Base-by-base conservation (phyloP, 139 green algal species). In the Chloropicon primus region DNA sequence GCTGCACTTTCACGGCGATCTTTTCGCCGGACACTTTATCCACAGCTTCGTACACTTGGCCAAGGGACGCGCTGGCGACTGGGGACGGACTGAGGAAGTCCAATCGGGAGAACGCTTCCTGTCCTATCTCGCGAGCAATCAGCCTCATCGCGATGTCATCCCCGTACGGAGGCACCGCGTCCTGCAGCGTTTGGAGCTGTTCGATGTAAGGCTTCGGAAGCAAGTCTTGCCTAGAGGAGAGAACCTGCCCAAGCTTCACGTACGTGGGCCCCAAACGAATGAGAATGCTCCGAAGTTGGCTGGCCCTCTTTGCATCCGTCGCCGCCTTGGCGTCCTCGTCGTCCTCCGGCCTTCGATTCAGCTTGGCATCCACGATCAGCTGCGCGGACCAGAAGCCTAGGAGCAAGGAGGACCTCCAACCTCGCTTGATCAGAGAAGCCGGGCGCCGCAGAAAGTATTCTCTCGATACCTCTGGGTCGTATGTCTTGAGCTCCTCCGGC, bases 1-100 rank as follows among this genome's bases (percentile, higher is more conserved):
- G 78, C 73, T 86, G 82, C 71, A 85, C 81, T 71, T 85, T 85
- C 1, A 85, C 81, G 25, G 81, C 81, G 5, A 85, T 78, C 41
- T 17, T 62, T 17, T 5, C 41, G 41, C 41, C 41, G 10, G 41
- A n/a, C 41, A n/a, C 41, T 5, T 17, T 5, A 17, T 62, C 41
- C 17, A 62, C 41, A 17, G 10, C 5, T 17, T 62, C 41, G 77
- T 84, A 84, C 41, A 84, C 80, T 71, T 84, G 80, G 21, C 80
- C 80, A 17, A 84, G 74, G 22, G 72, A 79, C 26, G 80, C 80
- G 53, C 26, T 75, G 26, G 80, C 80, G 26, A 84, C 72, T 1
- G 80, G 80, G 28, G 28, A 26, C 21, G 26, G 24, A 23, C 54
- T 25, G 2, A 80, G 53, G 17, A 21, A 27, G 5, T 80, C 23